These are phyloP conservation scores for Cardamine occulta DNA, from an alignment of 345 rosid genomes.

Conservation along the genomic window DNA sequence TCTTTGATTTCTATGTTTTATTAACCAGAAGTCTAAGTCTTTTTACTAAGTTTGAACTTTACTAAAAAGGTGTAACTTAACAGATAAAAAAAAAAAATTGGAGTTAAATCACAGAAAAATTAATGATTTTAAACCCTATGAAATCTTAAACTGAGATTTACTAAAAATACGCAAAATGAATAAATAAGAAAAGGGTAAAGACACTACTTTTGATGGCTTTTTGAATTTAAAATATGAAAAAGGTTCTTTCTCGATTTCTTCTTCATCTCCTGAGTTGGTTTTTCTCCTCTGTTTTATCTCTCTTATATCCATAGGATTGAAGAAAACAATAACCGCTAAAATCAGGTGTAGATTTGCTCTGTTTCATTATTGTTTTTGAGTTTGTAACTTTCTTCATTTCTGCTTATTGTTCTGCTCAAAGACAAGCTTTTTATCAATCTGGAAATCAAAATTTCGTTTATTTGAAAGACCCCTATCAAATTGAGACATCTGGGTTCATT, in stretches of 20 bases:
- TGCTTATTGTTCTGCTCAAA: background rate
- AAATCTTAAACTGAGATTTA: background rate
- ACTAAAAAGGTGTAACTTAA: background rate
- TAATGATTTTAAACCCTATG: background rate
- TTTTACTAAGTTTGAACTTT: background rate
- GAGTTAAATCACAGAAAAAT: background rate
- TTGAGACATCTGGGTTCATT: slow-evolving; percentile 35
- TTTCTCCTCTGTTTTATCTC: background rate
- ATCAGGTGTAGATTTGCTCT: slow-evolving; percentile 14
- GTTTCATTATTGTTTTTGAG: background rate
- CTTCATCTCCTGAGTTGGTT: background rate
- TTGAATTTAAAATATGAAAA: slow-evolving; percentile 14
- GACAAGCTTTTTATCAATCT: background rate
- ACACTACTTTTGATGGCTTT: background rate
- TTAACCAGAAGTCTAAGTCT: background rate
- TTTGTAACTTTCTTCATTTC: background rate
- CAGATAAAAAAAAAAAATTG: background rate
- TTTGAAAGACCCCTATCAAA: background rate
- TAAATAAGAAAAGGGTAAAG: slow-evolving; percentile 5
- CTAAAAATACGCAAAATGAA: background rate
- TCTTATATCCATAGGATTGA: background rate
- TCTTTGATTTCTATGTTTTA: background rate
- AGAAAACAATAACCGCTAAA: background rate
- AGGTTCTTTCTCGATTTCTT: background rate
- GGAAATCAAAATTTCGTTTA: background rate